phyloP scores from a whole-genome alignment of 148 eudicot genomes.

The Polygonum maritimum region DNA sequence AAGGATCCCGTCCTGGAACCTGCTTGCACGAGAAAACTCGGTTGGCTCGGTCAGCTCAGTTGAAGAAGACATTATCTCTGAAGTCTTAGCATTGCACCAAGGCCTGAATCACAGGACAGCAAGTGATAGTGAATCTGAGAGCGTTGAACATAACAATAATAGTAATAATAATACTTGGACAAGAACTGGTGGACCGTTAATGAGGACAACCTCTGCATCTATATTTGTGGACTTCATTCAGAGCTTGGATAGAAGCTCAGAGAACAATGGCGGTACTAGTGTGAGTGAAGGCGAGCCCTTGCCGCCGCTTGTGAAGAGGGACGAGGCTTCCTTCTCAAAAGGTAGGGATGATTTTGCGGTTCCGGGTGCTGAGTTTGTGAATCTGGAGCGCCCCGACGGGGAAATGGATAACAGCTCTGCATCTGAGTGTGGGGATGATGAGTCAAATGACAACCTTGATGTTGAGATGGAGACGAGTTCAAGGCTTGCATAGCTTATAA shows the following conservation, averaged over 20 bases:
- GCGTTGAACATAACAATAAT: conserved; percentile 20
- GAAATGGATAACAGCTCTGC: conserved; percentile 62
- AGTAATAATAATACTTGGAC: conserved; percentile 53
- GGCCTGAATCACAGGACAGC: conserved; percentile 31
- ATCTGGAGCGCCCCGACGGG: conserved; percentile 50
- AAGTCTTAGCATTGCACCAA: conserved; percentile 41
- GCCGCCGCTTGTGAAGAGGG: conserved; percentile 85
- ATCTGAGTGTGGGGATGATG: conserved; percentile 43
- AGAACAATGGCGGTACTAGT: conserved; percentile 38
- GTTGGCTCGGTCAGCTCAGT: conserved; percentile 89
- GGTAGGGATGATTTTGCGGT: conserved; percentile 17
- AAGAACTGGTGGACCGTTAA: conserved; percentile 86
- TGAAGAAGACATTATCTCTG: conserved; percentile 57
- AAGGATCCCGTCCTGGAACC: conserved; percentile 94
- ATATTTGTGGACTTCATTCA: conserved; percentile 63
- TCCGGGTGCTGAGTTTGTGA: conserved; percentile 57
- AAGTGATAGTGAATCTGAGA: conserved; percentile 85
- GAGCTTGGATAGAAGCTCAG: conserved; percentile 58
- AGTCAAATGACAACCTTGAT: not conserved
- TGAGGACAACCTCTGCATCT: conserved; percentile 86
- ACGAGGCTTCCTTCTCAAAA: conserved; percentile 44
- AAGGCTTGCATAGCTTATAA: not conserved
- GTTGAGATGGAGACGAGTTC: not conserved
- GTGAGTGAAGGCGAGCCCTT: conserved; percentile 68
- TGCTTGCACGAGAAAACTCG: conserved; percentile 88